Base-by-base conservation (phyloP, 306 rosid species). In the Ormosia emarginata region DNA sequence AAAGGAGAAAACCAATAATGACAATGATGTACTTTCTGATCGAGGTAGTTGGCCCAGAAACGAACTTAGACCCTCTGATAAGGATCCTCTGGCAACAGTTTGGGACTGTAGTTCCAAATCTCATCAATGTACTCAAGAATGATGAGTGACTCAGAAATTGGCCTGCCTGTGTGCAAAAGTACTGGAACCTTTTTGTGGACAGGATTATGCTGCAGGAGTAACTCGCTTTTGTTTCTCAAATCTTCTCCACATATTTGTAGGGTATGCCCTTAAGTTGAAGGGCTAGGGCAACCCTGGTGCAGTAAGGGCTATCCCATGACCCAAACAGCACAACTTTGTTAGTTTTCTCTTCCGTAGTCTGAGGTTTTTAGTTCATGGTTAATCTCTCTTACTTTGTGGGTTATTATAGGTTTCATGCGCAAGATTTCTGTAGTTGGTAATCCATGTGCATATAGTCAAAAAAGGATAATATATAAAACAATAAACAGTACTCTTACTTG, bases 101-200 rank as follows among this genome's bases (percentile, higher is more conserved):
- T 84, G 17, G 89, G 91, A 10, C 24, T 8, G 2, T 78, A 24
- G 9, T 52, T 73, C 91, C 91, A 85, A 4, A 30, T 5, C 32
- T 88, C 91, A 37, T 88, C 85, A 2, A 86, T 76, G 73, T 88
- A 88, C 71, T 88, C 88, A 7, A 86, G 82, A 59, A 89, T 85
- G 40, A 85, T 67, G 14, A 79, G 74, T 41, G 90, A 87, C 71
- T 81, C 88, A 0, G 81, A 47, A 5, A 90, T 68, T 40, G 88
- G 55, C 4, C 15, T 81, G 7, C 86, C 86, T 3, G 85, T 79
- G 69, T 85, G 89, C 29, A 88, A 32, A 63, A 90, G 88, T 15
- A 72, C 79, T 30, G 87, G 86, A 37, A 88, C 86, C 50, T 85
- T 83, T 24, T 78, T 66, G 41, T 84, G 87, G 61, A 74, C 81